Evolutionary conservation across 345 rosid genomes (phyloP), one percentile per base, ranked within the genome.

Genomic region (Populus pruinosa): DNA sequence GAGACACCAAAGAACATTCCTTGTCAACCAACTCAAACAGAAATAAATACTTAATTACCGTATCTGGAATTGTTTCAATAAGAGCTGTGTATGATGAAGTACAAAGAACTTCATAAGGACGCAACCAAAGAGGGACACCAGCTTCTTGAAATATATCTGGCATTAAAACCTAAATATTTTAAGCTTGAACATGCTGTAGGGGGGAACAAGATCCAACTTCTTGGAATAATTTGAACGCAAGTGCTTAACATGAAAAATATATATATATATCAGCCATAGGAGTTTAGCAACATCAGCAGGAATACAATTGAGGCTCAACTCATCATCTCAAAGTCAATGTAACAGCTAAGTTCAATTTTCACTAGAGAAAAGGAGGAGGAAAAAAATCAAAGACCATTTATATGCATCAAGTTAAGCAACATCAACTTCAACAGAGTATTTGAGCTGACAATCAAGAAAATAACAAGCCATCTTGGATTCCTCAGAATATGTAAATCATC

Each of bases 61-160:
- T 96, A 87, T 96, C 98, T 77, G 97, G 93, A 84, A 96, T 92
- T 69, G 99, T 96, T 85, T 96, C 99, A 63, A 96, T 96, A 29
- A 96, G 96, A 82, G 99, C 98, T 33, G 98, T 92, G 85, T 96
- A 96, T 50, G 99, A 94, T 43, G 99, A 96, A 80, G 99, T 96
- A 71, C 92, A 96, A 77, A 96, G 82, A 66, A 96, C 98, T 87
- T 96, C 98, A 67, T 94, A 94, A 70, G 99, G 97, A 36, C 97
- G 95, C 80, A 96, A 87, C 99, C 99, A 96, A 73, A 96, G 94
- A 44, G 99, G 99, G 70, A 96, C 91, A 76, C 98, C 99, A 77
- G 98, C 99, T 91, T 96, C 99, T 83, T 94, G 99, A 81, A 96
- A 92, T 86, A 96, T 96, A 87, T 96, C 98, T 96, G 88, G 70